A percentile compares a stretch with the other conserved stretches of the same genome.
phyloP scores from a whole-genome alignment of 495 filamentous ascomycete species.

The Stereocaulon alpinum region DNA sequence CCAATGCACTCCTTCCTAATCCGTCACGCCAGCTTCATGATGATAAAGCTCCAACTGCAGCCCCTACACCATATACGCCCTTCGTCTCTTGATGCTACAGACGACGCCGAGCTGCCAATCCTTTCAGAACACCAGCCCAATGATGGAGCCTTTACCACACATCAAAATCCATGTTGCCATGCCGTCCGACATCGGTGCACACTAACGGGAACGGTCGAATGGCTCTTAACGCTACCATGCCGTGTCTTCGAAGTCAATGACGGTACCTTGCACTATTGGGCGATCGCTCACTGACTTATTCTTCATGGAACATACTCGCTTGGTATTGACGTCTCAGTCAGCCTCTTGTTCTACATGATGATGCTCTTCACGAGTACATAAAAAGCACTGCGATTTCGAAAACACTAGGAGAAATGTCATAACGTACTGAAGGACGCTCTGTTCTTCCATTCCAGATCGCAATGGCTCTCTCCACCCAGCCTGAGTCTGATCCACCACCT shows the following conservation, averaged over 20 bases:
- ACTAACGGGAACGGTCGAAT: neutral
- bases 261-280: neutral
- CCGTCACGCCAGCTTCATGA: too few species aligned
- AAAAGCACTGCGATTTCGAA: too few species aligned
- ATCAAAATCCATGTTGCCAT: neutral
- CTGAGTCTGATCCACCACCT: too few species aligned
- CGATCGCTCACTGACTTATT: neutral
- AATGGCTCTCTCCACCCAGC: too few species aligned
- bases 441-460: too few species aligned
- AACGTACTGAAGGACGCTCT: too few species aligned
- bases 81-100: too few species aligned
- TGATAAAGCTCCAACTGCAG: too few species aligned
- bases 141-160: too few species aligned
- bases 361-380: neutral
- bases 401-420: neutral
- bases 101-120: neutral
- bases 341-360: neutral
- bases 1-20: too few species aligned
- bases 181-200: neutral
- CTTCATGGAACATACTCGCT: neutral
- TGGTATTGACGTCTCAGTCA: neutral
- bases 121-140: neutral
- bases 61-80: too few species aligned
- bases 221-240: neutral
- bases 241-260: neutral